phyloP scores from a whole-genome alignment of 306 rosid species.

The Pyrus pyrifolia region DNA sequence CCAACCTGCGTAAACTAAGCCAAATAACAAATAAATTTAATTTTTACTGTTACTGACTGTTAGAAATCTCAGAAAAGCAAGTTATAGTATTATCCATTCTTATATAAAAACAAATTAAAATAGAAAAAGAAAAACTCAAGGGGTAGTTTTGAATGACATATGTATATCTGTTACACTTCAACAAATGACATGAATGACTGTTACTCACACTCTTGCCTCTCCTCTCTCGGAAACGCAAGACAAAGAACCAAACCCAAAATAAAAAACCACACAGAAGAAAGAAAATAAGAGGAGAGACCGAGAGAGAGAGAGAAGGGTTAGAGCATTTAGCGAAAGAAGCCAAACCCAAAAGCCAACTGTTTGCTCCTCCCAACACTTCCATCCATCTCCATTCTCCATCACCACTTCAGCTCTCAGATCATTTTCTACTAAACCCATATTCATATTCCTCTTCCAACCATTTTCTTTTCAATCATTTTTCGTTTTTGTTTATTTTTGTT shows the following conservation, averaged over 20 bases:
- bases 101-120: neutral
- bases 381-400: slow-evolving; percentile 14
- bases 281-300: no score
- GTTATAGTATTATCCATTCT: neutral
- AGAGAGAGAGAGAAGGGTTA: neutral
- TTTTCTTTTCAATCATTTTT: neutral
- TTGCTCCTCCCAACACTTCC: slow-evolving; percentile 14
- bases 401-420: slow-evolving; percentile 20
- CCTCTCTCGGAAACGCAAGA: slow-evolving; percentile 1
- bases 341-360: slow-evolving; percentile 15
- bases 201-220: neutral
- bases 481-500: neutral
- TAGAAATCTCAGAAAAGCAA: neutral
- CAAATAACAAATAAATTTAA: neutral
- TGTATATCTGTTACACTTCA: neutral
- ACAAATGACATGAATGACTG: neutral
- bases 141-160: neutral
- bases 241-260: neutral
- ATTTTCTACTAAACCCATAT: slow-evolving; percentile 6
- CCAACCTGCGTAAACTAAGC: neutral
- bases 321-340: slow-evolving; percentile 10
- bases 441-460: slow-evolving; percentile 1
- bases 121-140: neutral
- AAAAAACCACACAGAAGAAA: neutral
- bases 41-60: neutral